Conservation (phyloP, 2,329 filamentous ascomycete species). For the Leptodontidium sp. region DNA sequence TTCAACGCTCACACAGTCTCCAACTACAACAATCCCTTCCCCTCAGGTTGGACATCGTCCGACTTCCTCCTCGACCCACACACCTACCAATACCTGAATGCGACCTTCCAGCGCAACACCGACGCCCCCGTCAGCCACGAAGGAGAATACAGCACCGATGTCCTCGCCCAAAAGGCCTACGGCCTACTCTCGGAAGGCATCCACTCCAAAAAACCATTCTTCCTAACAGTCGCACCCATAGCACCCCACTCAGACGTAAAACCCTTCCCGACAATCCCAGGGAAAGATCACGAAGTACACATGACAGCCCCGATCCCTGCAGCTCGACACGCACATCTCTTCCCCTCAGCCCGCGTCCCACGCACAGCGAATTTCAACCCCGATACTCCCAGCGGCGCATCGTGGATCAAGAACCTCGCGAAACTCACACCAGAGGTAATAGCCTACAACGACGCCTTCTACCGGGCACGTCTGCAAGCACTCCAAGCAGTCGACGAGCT, state of each 20-base stretch:
- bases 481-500: constrained; percentile 65
- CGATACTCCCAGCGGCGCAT: constrained; percentile 56
- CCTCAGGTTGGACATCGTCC: constrained; percentile 65
- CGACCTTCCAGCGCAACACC: constrained; percentile 67
- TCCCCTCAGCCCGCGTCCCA: constrained; percentile 65
- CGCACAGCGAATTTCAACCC: constrained; percentile 73
- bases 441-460: constrained; percentile 59
- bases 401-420: constrained; percentile 55
- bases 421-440: constrained; percentile 53
- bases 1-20: constrained; percentile 69
- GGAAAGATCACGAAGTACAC: constrained; percentile 9
- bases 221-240: constrained; percentile 70
- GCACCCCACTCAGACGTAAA: constrained; percentile 68
- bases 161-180: constrained; percentile 65
- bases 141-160: constrained; percentile 58
- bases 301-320: constrained; percentile 64
- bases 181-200: constrained; percentile 69
- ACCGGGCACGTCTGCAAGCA: constrained; percentile 58
- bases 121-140: constrained; percentile 63
- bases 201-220: constrained; percentile 65
- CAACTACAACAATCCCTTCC: constrained; percentile 68
- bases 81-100: constrained; percentile 74
- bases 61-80: constrained; percentile 70
- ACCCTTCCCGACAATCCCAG: constrained; percentile 15
- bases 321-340: constrained; percentile 68